Percentiles rank a stretch among this genome's conserved stretches.
Evolutionary conservation across 2,329 filamentous ascomycete genomes (phyloP).

Genomic region (Phaeophleospora eucalypticola): DNA sequence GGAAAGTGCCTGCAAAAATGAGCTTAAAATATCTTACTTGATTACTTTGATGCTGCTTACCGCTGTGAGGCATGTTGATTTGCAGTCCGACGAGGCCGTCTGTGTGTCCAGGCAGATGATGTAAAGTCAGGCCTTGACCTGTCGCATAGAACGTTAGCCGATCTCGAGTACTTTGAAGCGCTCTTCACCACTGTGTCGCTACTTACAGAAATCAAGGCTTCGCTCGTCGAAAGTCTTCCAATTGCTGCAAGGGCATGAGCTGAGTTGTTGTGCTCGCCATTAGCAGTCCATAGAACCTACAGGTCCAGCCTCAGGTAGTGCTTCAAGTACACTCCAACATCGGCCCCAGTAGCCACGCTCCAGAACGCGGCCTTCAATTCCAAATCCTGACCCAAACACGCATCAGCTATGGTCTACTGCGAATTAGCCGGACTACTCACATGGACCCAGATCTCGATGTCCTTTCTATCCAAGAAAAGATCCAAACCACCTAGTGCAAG

Average conservation of each 20-base stretch:
- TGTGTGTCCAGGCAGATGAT: conserved; percentile 36
- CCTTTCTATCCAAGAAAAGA: conserved; percentile 32
- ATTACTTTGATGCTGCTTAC: conserved; percentile 32
- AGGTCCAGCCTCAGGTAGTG: conserved; percentile 34
- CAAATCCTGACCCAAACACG: conserved; percentile 22
- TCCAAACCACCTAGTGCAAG: conserved; percentile 22
- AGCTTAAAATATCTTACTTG: too few relatives aligned
- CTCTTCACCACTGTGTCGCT: too few relatives aligned
- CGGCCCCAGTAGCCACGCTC: conserved; percentile 34
- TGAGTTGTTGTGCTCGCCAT: background rate
- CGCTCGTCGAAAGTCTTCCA: conserved; percentile 37
- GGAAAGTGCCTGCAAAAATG: conserved; percentile 31
- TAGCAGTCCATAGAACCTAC: conserved; percentile 14
- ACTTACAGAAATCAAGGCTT: conserved; percentile 33
- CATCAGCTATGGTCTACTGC: background rate
- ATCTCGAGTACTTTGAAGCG: too few relatives aligned
- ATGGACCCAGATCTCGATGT: conserved; percentile 35
- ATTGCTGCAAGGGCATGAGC: conserved; percentile 19
- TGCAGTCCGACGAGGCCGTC: conserved; percentile 30
- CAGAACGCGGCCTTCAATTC: conserved; percentile 33
- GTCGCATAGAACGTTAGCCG: too few relatives aligned
- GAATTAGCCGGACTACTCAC: background rate
- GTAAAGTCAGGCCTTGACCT: conserved; percentile 34
- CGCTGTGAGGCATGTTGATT: background rate
- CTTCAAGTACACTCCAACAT: conserved; percentile 34